These are phyloP conservation scores for Glycine tomentella DNA, from an alignment of 306 rosid genomes.

Conservation along the genomic window DNA sequence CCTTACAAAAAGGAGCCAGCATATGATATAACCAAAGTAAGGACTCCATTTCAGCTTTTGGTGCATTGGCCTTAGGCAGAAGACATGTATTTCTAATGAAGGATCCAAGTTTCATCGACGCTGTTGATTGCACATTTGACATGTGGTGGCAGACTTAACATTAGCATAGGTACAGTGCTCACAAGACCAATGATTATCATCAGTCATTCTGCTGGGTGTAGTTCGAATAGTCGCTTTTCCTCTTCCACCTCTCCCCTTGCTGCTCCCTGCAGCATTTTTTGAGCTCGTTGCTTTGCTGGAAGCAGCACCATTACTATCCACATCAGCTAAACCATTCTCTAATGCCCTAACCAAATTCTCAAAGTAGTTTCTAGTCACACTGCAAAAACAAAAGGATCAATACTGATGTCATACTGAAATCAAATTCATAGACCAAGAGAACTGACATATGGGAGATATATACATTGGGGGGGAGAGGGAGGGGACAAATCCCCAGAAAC, in stretches of 20 bases:
- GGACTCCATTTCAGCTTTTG: conserved; percentile 40
- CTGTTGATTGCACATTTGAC: conserved; percentile 63
- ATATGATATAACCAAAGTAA: not conserved
- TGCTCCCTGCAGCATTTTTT: conserved; percentile 58
- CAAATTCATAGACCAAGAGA: conserved; percentile 11
- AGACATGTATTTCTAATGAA: conserved; percentile 12
- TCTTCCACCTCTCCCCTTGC: conserved; percentile 63
- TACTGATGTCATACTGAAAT: not conserved
- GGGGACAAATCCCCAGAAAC: not conserved
- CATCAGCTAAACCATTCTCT: conserved; percentile 67
- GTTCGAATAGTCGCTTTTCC: conserved; percentile 55
- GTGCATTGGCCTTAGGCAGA: conserved; percentile 31
- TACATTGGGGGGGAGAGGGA: not conserved
- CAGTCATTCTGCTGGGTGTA: conserved; percentile 45
- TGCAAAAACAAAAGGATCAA: conserved; percentile 48
- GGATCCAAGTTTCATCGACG: conserved; percentile 49
- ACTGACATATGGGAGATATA: not conserved
- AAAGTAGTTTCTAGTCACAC: conserved; percentile 73
- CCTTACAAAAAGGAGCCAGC: conserved; percentile 51
- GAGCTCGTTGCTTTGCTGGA: conserved; percentile 63
- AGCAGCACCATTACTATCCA: conserved; percentile 64
- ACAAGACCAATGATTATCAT: conserved; percentile 54
- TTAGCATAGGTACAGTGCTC: conserved; percentile 64
- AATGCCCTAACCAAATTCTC: conserved; percentile 76
- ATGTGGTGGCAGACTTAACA: conserved; percentile 47